Evolutionary conservation across 331 rosid species (phyloP).

Genomic region (Malus hybrid): DNA sequence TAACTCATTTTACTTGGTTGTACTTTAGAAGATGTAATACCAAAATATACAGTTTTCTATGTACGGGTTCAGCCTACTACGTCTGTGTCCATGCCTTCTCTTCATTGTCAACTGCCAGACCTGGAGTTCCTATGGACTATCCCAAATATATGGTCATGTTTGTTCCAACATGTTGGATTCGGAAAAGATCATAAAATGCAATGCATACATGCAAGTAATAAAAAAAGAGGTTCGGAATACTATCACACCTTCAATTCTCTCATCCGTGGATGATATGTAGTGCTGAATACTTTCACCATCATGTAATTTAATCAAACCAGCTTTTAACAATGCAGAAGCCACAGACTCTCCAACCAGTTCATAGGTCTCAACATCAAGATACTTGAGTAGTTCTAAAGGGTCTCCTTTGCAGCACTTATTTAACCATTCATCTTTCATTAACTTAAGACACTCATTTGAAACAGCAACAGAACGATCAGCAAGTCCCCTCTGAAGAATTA

Average conservation of each 20-base stretch:
- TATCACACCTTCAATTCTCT: constrained; percentile 46
- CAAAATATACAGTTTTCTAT: not conserved
- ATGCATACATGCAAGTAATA: not conserved
- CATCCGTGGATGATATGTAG: constrained; percentile 30
- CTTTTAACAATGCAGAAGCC: constrained; percentile 60
- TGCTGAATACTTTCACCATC: constrained; percentile 54
- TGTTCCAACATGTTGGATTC: not conserved
- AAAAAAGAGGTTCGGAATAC: not conserved
- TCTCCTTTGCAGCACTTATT: constrained; percentile 60
- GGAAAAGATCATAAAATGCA: not conserved
- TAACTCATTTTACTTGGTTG: not conserved
- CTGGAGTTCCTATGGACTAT: not conserved
- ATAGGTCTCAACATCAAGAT: constrained; percentile 94
- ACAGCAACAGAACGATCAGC: constrained; percentile 78
- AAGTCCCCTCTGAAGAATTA: constrained; percentile 89
- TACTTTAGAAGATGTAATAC: not conserved
- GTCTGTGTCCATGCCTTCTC: not conserved
- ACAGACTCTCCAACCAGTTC: constrained; percentile 83
- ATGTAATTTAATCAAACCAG: constrained; percentile 47
- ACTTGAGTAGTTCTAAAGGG: constrained; percentile 68
- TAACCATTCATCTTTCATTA: constrained; percentile 94
- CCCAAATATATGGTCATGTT: not conserved
- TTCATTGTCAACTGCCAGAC: not conserved
- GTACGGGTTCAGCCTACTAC: not conserved
- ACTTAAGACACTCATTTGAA: constrained; percentile 77